Evolutionary conservation across 805 yeast species (phyloP), one percentile per base, ranked within the genome.

Genomic region (Lachancea meyersii): DNA sequence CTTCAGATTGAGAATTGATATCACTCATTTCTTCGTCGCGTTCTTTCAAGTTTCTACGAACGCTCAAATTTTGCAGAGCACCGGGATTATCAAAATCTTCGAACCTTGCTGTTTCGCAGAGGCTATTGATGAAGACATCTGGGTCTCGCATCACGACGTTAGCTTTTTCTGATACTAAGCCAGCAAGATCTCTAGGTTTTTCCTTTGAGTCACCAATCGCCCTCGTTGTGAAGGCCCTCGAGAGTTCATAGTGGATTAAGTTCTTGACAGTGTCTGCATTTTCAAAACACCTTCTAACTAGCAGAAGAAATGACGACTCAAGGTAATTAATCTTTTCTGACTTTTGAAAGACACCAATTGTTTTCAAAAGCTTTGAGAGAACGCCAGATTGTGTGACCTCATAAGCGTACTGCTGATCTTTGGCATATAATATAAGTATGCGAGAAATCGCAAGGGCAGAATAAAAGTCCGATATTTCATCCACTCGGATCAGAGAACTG

Each of bases 201-300:
- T 55, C 61, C 22, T 46, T 53, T 16, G 53, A 54, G 26, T 57
- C 61, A 19, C 62, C 60, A n/a, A 56, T 52, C n/a, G 51, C 58
- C 35, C 57, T 62, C 1, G 64, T 54, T 1, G 59, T 58, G 36
- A 79, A 70, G 23, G 70, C 63, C 20, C 63, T 67, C 3, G 70
- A 58, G 9, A 85, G 57, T 43, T 81, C 87, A 18, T 71, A 65
- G 0, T 63, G 52, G 53, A 86, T 75, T 30, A 74, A 63, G 8
- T 65, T 64, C 22, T 68, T 65, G 4, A 86, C 64, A 10, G 75
- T 63, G 0, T 69, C 71, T 0, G 65, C 58, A 2, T 77, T 73
- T 59, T 88, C 97, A 57, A 81, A 77, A 44, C 88, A 80, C 34
- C 83, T 69, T 56, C 96, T 73, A 1, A 81, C 58, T 26, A 87